Percentiles rank a stretch among this genome's conserved stretches.
phyloP scores from a whole-genome alignment of 2,329 filamentous ascomycete genomes.

The Septoria linicola region DNA sequence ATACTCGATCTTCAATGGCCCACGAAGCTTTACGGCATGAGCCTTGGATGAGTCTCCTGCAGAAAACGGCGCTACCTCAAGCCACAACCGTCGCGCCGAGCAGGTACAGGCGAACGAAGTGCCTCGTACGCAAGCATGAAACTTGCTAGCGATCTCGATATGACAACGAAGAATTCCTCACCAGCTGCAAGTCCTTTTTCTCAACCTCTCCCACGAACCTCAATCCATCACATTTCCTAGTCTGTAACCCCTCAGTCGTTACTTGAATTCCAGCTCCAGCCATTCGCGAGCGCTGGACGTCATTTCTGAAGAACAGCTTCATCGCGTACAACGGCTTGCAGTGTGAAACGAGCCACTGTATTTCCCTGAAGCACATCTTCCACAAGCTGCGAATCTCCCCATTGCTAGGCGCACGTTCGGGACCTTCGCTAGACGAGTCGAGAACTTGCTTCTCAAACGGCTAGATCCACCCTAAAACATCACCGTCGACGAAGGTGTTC shows the following conservation, averaged over 20 bases:
- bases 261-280: not conserved
- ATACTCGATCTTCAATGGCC: no score
- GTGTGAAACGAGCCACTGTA: not conserved
- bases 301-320: not conserved
- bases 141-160: not conserved
- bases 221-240: not conserved
- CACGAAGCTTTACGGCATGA: no score
- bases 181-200: not conserved
- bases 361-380: not conserved
- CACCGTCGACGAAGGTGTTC: not conserved
- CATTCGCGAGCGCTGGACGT: not conserved
- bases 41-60: slow-evolving; percentile 6
- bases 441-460: no score
- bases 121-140: slow-evolving; percentile 3
- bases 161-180: not conserved
- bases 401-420: no score
- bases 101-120: slow-evolving; percentile 2
- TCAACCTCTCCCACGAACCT: not conserved
- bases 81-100: not conserved
- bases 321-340: not conserved
- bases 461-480: not conserved
- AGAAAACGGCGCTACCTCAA: not conserved
- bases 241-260: not conserved
- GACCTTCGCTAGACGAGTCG: no score
- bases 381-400: not conserved